These are phyloP conservation scores for Apodospora peruviana DNA, from an alignment of 495 filamentous ascomycete species.

Conservation along the genomic window DNA sequence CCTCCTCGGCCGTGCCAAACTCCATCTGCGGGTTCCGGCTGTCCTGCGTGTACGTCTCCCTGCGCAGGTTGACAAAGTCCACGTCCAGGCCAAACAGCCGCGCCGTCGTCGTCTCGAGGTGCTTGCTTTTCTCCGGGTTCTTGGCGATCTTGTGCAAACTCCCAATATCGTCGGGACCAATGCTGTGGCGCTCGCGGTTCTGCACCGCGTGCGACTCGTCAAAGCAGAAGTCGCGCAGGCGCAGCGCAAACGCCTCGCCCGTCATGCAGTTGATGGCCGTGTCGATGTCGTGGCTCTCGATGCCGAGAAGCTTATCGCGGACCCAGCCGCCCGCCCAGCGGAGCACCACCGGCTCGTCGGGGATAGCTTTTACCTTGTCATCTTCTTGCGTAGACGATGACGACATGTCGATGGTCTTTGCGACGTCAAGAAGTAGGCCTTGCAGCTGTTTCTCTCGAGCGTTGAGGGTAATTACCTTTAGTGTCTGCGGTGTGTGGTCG, in stretches of 20 bases:
- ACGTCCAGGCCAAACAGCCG: slow-evolving; percentile 83
- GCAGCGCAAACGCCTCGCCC: slow-evolving; percentile 73
- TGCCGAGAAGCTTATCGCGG: slow-evolving; percentile 84
- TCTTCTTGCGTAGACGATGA: too few species aligned
- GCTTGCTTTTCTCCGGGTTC: slow-evolving; percentile 97
- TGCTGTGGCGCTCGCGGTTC: slow-evolving; percentile 35
- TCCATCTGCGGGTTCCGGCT: slow-evolving; percentile 90
- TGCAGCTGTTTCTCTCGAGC: slow-evolving; percentile 63
- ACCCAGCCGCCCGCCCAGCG: slow-evolving; percentile 99
- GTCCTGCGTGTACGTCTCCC: slow-evolving; percentile 79
- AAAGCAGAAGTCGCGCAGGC: slow-evolving; percentile 52
- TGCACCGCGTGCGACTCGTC: slow-evolving; percentile 21
- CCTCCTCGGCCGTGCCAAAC: slow-evolving; percentile 86
- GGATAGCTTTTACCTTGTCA: slow-evolving; percentile 1
- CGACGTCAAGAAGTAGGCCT: slow-evolving; percentile 68
- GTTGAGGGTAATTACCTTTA: slow-evolving; percentile 46
- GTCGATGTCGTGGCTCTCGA: slow-evolving; percentile 85
- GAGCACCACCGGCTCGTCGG: slow-evolving; percentile 51
- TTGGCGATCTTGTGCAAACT: slow-evolving; percentile 70
- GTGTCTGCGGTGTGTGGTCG: too few species aligned
- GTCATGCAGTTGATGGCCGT: slow-evolving; percentile 94
- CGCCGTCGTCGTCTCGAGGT: slow-evolving; percentile 87
- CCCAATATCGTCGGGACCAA: slow-evolving; percentile 52
- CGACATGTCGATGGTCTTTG: slow-evolving; percentile 54
- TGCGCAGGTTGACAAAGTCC: slow-evolving; percentile 90